phyloP scores from a whole-genome alignment of 305 asterid genomes.

The Euphrasia arctica region DNA sequence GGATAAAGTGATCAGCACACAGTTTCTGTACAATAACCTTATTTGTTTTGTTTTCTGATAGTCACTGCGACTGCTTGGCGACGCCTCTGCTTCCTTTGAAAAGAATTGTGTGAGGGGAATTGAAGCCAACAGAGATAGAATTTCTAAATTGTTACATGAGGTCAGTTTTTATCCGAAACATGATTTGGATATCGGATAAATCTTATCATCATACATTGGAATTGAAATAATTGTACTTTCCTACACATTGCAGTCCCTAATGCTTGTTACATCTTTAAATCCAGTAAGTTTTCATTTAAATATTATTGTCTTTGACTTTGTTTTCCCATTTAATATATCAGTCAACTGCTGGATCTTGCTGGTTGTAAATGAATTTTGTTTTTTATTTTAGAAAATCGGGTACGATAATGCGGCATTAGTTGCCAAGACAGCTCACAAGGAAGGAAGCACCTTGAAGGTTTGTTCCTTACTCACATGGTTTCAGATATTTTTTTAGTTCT shows the following conservation, averaged over 20 bases:
- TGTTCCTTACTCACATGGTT: slow-evolving; percentile 6
- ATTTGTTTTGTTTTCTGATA: slow-evolving; percentile 25
- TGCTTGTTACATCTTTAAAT: slow-evolving; percentile 91
- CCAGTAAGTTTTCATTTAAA: slow-evolving; percentile 57
- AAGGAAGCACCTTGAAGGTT: slow-evolving; percentile 86
- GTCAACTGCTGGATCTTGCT: background rate
- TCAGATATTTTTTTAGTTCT: background rate
- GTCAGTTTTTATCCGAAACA: slow-evolving; percentile 37
- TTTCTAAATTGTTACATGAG: slow-evolving; percentile 79
- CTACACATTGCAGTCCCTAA: slow-evolving; percentile 73
- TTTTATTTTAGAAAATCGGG: slow-evolving; percentile 71
- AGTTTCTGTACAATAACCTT: slow-evolving; percentile 1
- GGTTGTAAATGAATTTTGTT: slow-evolving; percentile 7
- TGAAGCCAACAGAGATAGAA: slow-evolving; percentile 83
- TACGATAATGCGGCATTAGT: slow-evolving; percentile 91
- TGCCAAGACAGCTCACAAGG: slow-evolving; percentile 98
- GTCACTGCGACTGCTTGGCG: slow-evolving; percentile 93
- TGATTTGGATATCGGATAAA: slow-evolving; percentile 12
- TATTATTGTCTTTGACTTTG: background rate
- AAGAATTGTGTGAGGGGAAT: slow-evolving; percentile 93
- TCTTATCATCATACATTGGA: slow-evolving; percentile 14
- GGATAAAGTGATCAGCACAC: background rate
- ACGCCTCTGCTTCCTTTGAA: slow-evolving; percentile 91
- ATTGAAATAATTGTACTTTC: slow-evolving; percentile 11
- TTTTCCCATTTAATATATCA: background rate